These are phyloP conservation scores for Colletotrichum godetiae DNA, from an alignment of 2,329 filamentous ascomycete genomes.

Conservation along the genomic window DNA sequence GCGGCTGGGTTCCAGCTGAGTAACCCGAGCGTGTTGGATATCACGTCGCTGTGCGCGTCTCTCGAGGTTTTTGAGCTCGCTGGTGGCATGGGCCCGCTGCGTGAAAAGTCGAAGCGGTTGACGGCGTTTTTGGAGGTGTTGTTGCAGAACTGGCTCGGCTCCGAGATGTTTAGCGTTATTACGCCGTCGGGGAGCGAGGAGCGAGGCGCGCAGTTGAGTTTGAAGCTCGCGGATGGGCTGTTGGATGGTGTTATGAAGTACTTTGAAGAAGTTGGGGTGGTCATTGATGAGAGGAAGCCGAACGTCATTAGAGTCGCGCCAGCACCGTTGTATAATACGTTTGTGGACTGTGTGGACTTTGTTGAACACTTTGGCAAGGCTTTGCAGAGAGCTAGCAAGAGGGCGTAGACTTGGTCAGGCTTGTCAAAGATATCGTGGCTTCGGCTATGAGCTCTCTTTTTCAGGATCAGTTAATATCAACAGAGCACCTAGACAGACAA, in stretches of 20 bases:
- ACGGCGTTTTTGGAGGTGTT: slow-evolving; percentile 79
- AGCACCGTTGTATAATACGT: slow-evolving; percentile 83
- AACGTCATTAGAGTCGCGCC: slow-evolving; percentile 85
- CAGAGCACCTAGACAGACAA: too few species aligned
- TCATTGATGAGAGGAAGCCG: slow-evolving; percentile 84
- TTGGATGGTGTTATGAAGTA: slow-evolving; percentile 72
- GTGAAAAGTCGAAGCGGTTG: slow-evolving; percentile 73
- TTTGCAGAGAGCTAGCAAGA: slow-evolving; percentile 23
- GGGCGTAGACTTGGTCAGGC: neutral
- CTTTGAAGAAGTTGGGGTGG: slow-evolving; percentile 73
- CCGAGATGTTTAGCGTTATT: slow-evolving; percentile 65
- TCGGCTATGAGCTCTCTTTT: too few species aligned
- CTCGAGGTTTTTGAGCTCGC: slow-evolving; percentile 77
- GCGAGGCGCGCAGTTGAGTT: slow-evolving; percentile 81
- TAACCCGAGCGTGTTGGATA: slow-evolving; percentile 81
- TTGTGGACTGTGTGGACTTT: slow-evolving; percentile 64
- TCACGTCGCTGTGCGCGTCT: slow-evolving; percentile 76
- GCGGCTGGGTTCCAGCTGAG: slow-evolving; percentile 87
- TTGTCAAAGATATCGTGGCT: neutral
- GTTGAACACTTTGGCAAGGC: slow-evolving; percentile 42
- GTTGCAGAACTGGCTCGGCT: slow-evolving; percentile 50
- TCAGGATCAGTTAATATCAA: too few species aligned
- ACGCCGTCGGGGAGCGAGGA: slow-evolving; percentile 72
- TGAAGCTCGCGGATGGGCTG: slow-evolving; percentile 72
- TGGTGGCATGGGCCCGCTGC: slow-evolving; percentile 68